These are phyloP conservation scores for Ceratobasidium sp. DNA, from an alignment of 1,284 basidiomycete species.

Conservation along the genomic window DNA sequence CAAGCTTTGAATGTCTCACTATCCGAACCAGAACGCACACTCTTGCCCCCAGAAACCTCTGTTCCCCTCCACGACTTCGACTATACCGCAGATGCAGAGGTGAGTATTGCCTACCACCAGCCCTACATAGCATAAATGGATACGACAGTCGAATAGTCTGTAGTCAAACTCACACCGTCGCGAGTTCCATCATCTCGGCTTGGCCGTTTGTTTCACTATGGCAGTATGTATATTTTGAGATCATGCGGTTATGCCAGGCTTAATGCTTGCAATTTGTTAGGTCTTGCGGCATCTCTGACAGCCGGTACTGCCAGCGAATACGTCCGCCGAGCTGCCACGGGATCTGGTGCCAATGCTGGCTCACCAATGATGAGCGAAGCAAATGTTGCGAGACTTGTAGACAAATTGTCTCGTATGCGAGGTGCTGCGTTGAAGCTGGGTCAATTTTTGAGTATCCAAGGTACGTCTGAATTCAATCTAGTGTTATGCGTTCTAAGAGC, in stretches of 20 bases:
- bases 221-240: constrained; percentile 69
- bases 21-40: no score
- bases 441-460: constrained; percentile 98
- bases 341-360: constrained; percentile 9
- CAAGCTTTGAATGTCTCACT: no score
- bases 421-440: constrained; percentile 97
- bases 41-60: not conserved
- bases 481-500: not conserved
- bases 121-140: no score
- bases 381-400: constrained; percentile 89
- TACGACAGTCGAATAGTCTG: constrained; percentile 41
- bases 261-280: constrained; percentile 53
- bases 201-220: constrained; percentile 91
- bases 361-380: constrained; percentile 85
- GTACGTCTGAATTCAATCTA: constrained; percentile 56
- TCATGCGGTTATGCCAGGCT: not conserved
- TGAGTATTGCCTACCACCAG: not conserved
- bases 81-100: constrained; percentile 21
- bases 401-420: constrained; percentile 92
- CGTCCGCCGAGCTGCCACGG: constrained; percentile 54
- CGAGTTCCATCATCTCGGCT: constrained; percentile 89
- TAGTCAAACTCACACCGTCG: constrained; percentile 74
- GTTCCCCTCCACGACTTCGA: not conserved
- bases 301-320: constrained; percentile 60
- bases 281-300: constrained; percentile 65